Percentiles rank a stretch among this genome's conserved stretches.
phyloP scores from a whole-genome alignment of 1,284 basidiomycete genomes.

The Puccinia horiana region DNA sequence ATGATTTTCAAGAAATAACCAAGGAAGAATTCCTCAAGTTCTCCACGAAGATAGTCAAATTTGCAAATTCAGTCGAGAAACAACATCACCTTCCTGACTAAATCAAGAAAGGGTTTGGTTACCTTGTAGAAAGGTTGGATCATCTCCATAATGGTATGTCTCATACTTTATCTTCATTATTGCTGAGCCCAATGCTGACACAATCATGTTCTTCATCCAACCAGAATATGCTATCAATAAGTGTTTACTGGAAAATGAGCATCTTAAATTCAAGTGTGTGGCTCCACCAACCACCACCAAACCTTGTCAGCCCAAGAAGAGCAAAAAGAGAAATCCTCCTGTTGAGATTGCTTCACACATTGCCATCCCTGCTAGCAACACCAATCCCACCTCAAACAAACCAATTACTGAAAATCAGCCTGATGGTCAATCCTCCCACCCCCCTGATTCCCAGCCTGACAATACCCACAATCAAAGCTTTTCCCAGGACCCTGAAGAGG shows the following conservation, averaged over 20 bases:
- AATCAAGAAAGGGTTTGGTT: not conserved
- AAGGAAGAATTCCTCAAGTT: not conserved
- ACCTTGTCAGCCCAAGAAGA: not conserved
- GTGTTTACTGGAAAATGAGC: not conserved
- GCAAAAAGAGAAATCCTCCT: not conserved
- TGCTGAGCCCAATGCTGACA: not conserved
- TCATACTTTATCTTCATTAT: not conserved
- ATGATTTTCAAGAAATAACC: not conserved
- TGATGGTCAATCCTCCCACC: no score
- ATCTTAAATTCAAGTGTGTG: not conserved
- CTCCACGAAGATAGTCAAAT: not conserved
- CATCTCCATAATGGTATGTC: not conserved
- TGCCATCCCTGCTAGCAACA: not conserved
- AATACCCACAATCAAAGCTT: not conserved
- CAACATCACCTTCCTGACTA: not conserved
- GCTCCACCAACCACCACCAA: not conserved
- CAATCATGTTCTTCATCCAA: not conserved
- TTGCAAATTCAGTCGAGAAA: not conserved
- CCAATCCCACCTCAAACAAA: not conserved
- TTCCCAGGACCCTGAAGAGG: not conserved
- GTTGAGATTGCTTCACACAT: not conserved
- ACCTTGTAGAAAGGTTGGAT: not conserved
- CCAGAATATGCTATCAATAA: not conserved
- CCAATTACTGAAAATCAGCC: no score
- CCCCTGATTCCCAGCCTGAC: no score